These are phyloP conservation scores for Cyberlindnera meyerae DNA, from an alignment of 805 yeast genomes.

Conservation along the genomic window DNA sequence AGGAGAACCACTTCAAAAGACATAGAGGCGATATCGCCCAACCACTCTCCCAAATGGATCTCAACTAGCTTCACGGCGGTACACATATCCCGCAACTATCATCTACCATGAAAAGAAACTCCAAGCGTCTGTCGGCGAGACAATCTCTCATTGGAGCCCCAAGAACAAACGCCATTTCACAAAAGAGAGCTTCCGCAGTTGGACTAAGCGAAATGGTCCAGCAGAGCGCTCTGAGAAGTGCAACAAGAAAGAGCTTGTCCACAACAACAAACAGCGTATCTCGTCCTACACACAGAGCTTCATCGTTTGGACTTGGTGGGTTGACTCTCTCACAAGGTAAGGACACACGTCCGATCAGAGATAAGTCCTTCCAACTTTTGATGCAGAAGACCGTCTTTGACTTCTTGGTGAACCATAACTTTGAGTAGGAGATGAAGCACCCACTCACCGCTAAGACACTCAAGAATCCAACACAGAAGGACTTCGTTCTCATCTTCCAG, in stretches of 20 bases:
- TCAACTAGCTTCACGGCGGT: constrained; percentile 23
- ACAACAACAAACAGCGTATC: constrained; percentile 12
- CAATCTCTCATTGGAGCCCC: constrained; percentile 30
- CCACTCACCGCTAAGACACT: constrained; percentile 61
- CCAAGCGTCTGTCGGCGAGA: constrained; percentile 21
- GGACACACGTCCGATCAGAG: constrained; percentile 79
- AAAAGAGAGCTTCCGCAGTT: constrained; percentile 21
- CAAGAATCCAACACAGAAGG: constrained; percentile 80
- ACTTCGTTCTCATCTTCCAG: constrained; percentile 71
- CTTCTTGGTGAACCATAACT: constrained; percentile 56
- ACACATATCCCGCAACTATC: constrained; percentile 25
- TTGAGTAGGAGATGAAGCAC: constrained; percentile 71
- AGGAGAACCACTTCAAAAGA: constrained; percentile 22
- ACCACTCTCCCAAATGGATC: constrained; percentile 23
- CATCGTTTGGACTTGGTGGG: constrained; percentile 24
- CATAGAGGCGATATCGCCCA: constrained; percentile 14
- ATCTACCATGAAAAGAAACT: constrained; percentile 21
- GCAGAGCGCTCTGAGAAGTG: constrained; percentile 23
- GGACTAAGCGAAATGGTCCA: constrained; percentile 26
- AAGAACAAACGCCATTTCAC: constrained; percentile 16
- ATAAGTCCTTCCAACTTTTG: constrained; percentile 57
- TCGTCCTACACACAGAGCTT: constrained; percentile 20
- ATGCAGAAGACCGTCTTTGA: constrained; percentile 66
- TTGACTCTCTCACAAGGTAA: constrained; percentile 24
- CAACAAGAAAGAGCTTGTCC: constrained; percentile 22